A percentile compares a stretch with the other conserved stretches of the same genome.
phyloP scores from a whole-genome alignment of 768 basidiomycete species.

The Chlorophyllum brunneum region DNA sequence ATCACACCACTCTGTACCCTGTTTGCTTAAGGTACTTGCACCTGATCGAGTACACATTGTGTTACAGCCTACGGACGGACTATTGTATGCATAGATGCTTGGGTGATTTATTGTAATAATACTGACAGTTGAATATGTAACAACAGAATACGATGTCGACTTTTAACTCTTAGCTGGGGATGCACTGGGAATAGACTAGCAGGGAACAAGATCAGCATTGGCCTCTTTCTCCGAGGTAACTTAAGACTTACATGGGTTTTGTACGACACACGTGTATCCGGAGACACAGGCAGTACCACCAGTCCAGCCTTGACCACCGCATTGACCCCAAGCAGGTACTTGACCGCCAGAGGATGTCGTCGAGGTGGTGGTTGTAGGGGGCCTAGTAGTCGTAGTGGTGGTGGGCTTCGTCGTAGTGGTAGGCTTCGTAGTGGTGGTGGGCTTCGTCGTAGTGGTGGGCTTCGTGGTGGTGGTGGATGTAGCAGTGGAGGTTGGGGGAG shows the following conservation, averaged over 20 bases:
- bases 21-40: background rate
- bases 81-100: background rate
- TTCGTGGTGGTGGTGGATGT: constrained; percentile 19
- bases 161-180: constrained; percentile 24
- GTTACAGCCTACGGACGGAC: background rate
- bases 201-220: background rate
- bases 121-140: background rate
- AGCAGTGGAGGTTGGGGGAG: constrained; percentile 24
- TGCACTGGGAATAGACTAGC: constrained; percentile 44
- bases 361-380: no score
- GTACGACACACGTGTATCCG: constrained; percentile 31
- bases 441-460: constrained; percentile 14
- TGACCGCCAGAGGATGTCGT: constrained; percentile 21
- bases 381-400: constrained; percentile 21
- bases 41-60: background rate
- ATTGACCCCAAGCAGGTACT: constrained; percentile 31
- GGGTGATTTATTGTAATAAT: background rate
- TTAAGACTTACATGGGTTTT: constrained; percentile 36
- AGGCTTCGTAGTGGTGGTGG: constrained; percentile 17
- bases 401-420: constrained; percentile 19
- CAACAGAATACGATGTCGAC: no score
- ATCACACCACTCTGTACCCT: background rate
- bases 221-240: background rate
- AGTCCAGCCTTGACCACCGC: constrained; percentile 38
- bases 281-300: constrained; percentile 38